Conservation (phyloP, 2,329 filamentous ascomycete species). For the Purpureocillium lavendulum region DNA sequence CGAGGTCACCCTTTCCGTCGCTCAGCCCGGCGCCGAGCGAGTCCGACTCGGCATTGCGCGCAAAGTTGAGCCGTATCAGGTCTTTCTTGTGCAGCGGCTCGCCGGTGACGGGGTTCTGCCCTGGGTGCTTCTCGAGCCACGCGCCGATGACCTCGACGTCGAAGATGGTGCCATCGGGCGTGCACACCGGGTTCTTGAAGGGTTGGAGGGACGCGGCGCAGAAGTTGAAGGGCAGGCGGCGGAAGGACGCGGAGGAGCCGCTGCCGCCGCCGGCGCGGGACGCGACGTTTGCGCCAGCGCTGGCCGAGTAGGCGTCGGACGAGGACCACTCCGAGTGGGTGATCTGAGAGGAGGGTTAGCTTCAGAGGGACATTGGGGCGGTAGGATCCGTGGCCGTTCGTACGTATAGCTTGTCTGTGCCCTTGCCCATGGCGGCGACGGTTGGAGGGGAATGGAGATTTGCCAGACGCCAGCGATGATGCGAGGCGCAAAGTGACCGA, state of each 20-base stretch:
- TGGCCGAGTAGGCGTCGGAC: constrained; percentile 78
- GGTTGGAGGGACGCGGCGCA: constrained; percentile 94
- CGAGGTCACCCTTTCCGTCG: constrained; percentile 65
- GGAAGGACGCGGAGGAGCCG: constrained; percentile 58
- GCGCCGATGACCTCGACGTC: constrained; percentile 89
- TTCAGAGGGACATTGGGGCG: neutral
- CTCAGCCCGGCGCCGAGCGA: constrained; percentile 36
- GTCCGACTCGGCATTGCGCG: constrained; percentile 72
- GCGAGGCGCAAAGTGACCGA: too few relatives aligned
- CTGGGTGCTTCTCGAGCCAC: constrained; percentile 82
- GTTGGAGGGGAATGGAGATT: neutral
- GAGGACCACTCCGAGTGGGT: constrained; percentile 98
- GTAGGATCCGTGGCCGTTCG: constrained; percentile 5
- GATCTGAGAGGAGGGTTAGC: constrained; percentile 39
- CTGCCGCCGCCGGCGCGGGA: constrained; percentile 35
- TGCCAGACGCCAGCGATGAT: neutral
- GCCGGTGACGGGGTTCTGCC: constrained; percentile 85
- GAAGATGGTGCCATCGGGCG: constrained; percentile 77
- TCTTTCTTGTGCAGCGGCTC: constrained; percentile 70
- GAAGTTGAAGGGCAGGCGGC: constrained; percentile 92
- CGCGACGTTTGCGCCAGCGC: constrained; percentile 59
- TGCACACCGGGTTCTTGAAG: constrained; percentile 92
- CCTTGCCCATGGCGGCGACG: constrained; percentile 27
- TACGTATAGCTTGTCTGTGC: constrained; percentile 38
- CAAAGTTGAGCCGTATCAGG: constrained; percentile 83